Conservation (phyloP, 352 stramenopile genomes). For the Phytophthora crassamura region DNA sequence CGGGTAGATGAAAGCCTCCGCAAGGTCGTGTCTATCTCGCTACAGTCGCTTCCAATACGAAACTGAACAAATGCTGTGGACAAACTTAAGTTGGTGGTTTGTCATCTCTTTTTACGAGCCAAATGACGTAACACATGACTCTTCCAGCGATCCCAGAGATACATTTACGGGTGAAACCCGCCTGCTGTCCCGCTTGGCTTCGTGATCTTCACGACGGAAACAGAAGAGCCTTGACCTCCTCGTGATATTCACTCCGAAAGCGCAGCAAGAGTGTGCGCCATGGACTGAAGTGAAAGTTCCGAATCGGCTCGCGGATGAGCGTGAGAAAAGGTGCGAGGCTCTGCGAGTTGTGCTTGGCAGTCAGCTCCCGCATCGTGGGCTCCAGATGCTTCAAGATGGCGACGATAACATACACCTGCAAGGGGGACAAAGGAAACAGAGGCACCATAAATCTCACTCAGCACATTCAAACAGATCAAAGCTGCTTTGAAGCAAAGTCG, state of each 20-base stretch:
- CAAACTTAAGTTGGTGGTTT: no score
- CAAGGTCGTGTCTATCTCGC: no score
- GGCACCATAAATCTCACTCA: neutral
- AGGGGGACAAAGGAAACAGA: neutral
- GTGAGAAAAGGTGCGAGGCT: constrained; percentile 41
- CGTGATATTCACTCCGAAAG: constrained; percentile 59
- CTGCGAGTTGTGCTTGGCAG: constrained; percentile 29
- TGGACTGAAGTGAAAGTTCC: constrained; percentile 51
- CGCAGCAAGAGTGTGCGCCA: constrained; percentile 50
- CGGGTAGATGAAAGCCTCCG: no score
- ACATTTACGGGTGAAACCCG: neutral
- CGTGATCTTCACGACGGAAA: neutral
- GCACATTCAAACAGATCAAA: no score
- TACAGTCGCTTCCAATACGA: no score
- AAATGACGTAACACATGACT: no score
- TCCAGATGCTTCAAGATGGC: constrained; percentile 59
- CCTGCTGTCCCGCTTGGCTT: no score
- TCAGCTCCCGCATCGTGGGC: constrained; percentile 42
- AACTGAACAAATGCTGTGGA: no score
- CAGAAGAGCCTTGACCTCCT: constrained; percentile 40
- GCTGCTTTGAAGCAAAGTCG: neutral
- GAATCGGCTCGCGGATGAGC: constrained; percentile 50
- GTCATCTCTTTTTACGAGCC: no score
- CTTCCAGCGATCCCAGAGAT: no score
- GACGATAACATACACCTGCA: constrained; percentile 61